phyloP scores from a whole-genome alignment of 2,329 filamentous ascomycete species.

The Aspergillus aculeatus region DNA sequence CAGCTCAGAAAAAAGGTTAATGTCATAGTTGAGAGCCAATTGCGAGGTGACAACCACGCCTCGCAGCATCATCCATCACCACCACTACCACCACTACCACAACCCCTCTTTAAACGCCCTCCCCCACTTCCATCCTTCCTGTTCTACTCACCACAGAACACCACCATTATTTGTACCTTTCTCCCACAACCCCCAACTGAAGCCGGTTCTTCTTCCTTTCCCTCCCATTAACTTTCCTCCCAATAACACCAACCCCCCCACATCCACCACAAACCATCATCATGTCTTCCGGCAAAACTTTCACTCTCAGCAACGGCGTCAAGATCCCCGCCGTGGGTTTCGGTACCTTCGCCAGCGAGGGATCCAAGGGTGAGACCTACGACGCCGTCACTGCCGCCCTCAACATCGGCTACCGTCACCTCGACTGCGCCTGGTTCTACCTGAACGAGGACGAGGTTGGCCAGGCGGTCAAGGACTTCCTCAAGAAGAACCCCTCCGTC shows the following conservation, averaged over 20 bases:
- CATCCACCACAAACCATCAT: constrained; percentile 16
- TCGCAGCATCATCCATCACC: constrained; percentile 1
- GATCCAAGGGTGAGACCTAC: constrained; percentile 59
- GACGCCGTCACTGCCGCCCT: constrained; percentile 52
- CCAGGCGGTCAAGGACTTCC: constrained; percentile 54
- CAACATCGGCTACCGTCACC: constrained; percentile 52
- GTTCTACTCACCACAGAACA: not conserved
- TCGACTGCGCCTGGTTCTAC: constrained; percentile 59
- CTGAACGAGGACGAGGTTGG: constrained; percentile 56
- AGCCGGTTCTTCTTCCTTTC: not conserved
- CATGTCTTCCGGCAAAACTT: constrained; percentile 57
- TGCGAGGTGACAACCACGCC: not conserved
- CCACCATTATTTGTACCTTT: constrained; percentile 1
- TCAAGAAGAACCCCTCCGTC: constrained; percentile 48
- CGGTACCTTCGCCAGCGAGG: constrained; percentile 67
- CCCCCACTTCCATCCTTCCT: constrained; percentile 10
- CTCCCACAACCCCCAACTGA: not conserved
- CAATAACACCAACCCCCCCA: not conserved
- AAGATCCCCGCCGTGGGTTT: constrained; percentile 64
- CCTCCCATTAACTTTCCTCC: not conserved
- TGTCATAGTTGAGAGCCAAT: not conserved
- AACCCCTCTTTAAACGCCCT: constrained; percentile 9
- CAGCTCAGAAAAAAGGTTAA: not conserved
- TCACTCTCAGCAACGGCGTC: constrained; percentile 58
- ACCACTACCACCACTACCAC: not conserved